Evolutionary conservation across 202 grass and related monocot species (phyloP), one percentile per base, ranked within the genome.

Genomic region (Miscanthus sacchariflorus): DNA sequence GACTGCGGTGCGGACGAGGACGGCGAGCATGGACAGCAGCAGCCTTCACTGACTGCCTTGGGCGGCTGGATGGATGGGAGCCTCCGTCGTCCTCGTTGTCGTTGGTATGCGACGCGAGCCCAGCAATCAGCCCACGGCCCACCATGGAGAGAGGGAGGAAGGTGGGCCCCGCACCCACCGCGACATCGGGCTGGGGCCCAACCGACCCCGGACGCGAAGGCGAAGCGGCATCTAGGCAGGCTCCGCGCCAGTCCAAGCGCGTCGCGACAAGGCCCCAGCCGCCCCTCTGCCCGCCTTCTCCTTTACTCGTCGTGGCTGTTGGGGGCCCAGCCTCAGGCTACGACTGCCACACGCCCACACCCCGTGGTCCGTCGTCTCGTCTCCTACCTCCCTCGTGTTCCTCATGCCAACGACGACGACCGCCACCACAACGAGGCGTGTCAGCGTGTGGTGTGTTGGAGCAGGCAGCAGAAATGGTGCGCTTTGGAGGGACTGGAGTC

Each of bases 241-340:
- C 82, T 10, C 14, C 59, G 35, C 0, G 38, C 45, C 13, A 4
- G 48, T 40, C 70, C 90, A 91, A 88, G 71, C 77, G 50, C 71
- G 70, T 69, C 23, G 42, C 82, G 90, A 91, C 90, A 88, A 76
- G 82, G 9, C 90, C 14, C 18, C 19, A 58, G 6, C 7, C 18
- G 54, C 54, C 2, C 54, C 18, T 27, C 19, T 4, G 48, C 6
- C 30, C 33, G 33, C 33, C 33, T 35, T 4, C 33, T 35, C 33
- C 33, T 35, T 4, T 35, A 35, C 33, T 35, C 33, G 5, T 39
- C 38, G 38, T 39, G 39, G 70, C 39, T 42, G 19, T 59, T 59
- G 56, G 56, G 56, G 56, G 19, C 19, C 56, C 2, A 9, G 0
- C 56, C 58, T 61, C 42, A 44, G 38, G 38, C 38, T 39, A 5